Evolutionary conservation across 352 stramenopile genomes (phyloP).

Genomic region (Globisporangium barbulae): DNA sequence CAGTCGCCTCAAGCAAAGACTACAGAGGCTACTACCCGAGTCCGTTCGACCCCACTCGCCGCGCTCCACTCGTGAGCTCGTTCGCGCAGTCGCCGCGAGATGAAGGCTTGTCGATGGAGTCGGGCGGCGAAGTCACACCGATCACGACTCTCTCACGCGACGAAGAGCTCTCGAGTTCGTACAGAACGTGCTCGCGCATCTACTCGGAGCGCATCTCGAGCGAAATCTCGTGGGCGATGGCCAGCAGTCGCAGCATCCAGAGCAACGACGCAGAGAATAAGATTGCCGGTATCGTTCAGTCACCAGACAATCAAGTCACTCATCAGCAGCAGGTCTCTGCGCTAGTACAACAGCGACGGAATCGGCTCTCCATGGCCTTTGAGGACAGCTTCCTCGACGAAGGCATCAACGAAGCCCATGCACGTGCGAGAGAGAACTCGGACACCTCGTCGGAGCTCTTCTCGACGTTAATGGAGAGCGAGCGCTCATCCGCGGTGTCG

Average conservation of each 20-base stretch:
- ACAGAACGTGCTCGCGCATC: conserved; percentile 8
- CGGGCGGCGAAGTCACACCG: neutral
- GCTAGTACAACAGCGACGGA: neutral
- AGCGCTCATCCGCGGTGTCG: neutral
- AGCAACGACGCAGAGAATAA: neutral
- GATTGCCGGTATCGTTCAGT: neutral
- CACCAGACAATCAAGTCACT: neutral
- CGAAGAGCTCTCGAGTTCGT: conserved; percentile 11
- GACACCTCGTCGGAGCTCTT: conserved; percentile 1
- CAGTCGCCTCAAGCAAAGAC: neutral
- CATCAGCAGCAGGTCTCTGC: neutral
- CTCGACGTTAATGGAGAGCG: conserved; percentile 6
- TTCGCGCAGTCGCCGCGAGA: neutral
- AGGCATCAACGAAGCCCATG: neutral
- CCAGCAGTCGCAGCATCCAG: conserved; percentile 1
- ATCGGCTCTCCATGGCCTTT: neutral
- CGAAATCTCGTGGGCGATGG: neutral
- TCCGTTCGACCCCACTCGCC: conserved; percentile 1
- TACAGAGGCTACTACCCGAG: conserved; percentile 4
- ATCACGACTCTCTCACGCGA: neutral
- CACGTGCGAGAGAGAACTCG: conserved; percentile 1
- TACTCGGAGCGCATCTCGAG: conserved; percentile 10
- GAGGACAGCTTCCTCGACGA: conserved; percentile 7
- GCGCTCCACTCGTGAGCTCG: neutral
- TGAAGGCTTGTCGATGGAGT: neutral